Base-by-base conservation (phyloP, 2,329 filamentous ascomycete species). In the Diatrype stigma region DNA sequence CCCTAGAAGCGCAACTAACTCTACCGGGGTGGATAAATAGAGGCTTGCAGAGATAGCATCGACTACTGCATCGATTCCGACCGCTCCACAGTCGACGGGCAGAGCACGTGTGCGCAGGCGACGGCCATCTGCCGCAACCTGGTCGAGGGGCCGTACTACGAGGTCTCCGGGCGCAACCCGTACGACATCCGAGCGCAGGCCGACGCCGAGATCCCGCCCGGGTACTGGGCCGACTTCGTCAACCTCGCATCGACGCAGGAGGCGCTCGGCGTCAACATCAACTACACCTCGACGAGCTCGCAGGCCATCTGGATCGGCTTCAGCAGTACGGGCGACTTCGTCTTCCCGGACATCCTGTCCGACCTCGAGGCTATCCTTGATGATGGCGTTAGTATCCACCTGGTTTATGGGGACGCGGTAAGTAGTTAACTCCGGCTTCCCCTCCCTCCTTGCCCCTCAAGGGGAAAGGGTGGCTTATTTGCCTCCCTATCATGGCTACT, bases 311-410 rank as follows among this genome's bases (percentile, higher is more conserved):
- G 64, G 38, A 55, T 57, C 4, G 77, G 71, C 12, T 83, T 83
- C 57, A 62, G 65, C 3, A 61, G 67, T 30, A 80, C 76, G 0
- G 79, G 79, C 30, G 86, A 89, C 65, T 83, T 82, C 56, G 79
- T 84, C 47, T 85, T 84, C 60, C 79, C 80, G 16, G 80, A 81
- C 56, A 79, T 84, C 60, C 71, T 86, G 34, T 67, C 76, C 54
- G 74, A 81, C 50, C 73, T 89, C 14, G 82, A 84, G 48, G 70
- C 74, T 14, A 77, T 89, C 21, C 72, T 89, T 48, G 73, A 80
- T 19, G 74, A 72, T 2, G 85, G 84, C 14, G 79, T 90, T 17
- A 84, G 82, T 11, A 79, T 94, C 16, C 85, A 86, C 6, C 70
- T 94, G 52, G 78, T 91, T 50, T 89, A 93, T 64, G 81, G 81